A percentile compares a stretch with the other conserved stretches of the same genome.
phyloP scores from a whole-genome alignment of 306 rosid species.

The Urtica urens region DNA sequence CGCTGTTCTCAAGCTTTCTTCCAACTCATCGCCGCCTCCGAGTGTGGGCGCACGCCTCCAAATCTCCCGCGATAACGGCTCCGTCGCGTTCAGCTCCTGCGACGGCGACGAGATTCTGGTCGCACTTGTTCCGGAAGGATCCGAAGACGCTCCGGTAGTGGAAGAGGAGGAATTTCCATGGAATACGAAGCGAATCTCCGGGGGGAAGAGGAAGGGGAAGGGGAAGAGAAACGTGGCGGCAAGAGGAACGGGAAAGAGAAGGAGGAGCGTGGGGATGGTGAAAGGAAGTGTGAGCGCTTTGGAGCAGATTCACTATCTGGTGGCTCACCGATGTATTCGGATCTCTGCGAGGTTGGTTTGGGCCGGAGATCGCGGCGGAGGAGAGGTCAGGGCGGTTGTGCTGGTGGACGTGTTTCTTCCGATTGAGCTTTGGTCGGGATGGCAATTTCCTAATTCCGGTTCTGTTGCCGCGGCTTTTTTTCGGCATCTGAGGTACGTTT shows the following conservation, averaged over 20 bases:
- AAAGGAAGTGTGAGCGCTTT: constrained; percentile 74
- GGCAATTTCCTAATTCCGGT: constrained; percentile 68
- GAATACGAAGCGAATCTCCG: not conserved
- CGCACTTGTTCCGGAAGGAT: constrained; percentile 6
- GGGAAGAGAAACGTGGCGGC: constrained; percentile 4
- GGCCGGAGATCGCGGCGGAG: constrained; percentile 19
- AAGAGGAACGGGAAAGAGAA: constrained; percentile 18
- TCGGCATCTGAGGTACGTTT: constrained; percentile 58
- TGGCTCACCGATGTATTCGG: constrained; percentile 36
- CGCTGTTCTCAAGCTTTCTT: constrained; percentile 42
- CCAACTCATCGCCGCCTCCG: not conserved
- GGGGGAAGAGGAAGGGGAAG: constrained; percentile 3
- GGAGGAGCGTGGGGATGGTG: constrained; percentile 52
- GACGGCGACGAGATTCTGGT: constrained; percentile 40
- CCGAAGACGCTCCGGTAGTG: not conserved
- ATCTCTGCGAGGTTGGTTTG: constrained; percentile 39
- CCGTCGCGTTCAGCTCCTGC: constrained; percentile 30
- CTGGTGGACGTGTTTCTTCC: constrained; percentile 70
- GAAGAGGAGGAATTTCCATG: not conserved
- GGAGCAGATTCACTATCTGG: constrained; percentile 66
- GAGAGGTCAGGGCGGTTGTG: constrained; percentile 43
- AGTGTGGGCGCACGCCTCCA: constrained; percentile 31
- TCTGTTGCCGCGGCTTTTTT: constrained; percentile 59
- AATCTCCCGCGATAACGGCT: constrained; percentile 16
- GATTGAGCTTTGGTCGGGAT: constrained; percentile 42